Base-by-base conservation (phyloP, 2,329 filamentous ascomycete species). In the Magnaporthales sp. region DNA sequence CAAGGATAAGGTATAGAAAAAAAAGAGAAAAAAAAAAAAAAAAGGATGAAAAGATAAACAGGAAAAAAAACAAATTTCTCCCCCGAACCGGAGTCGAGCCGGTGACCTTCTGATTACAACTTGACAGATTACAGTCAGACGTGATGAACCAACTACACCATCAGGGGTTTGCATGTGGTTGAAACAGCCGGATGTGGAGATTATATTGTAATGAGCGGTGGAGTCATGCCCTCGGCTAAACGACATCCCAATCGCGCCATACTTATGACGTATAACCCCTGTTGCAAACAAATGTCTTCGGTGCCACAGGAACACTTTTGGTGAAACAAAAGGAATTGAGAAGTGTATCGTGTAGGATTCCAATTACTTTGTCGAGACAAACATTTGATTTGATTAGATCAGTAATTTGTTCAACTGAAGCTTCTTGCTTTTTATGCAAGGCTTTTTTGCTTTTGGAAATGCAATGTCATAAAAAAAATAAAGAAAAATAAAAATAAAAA, bases 121-220 rank as follows among this genome's bases (percentile, higher is more conserved):
- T 27, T 60, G 24, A 6, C 56, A 60, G 38, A 60, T 60, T 60
- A 60, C 56, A 60, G 56, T 60, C 56, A 60, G 56, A 60, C 56
- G 56, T 60, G 56, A 60, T 60, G 56, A 60, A 60, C 56, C 56
- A 60, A 60, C 56, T 60, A 60, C 56, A 60, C 56, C 56, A 60
- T 60, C 56, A 60, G 56, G 56, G 56, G 56, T 60, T 60, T 60
- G 11, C 15, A 26, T 24, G 38, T 51, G 38, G n/a, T 46, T 46
- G 38, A 46, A 7, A 19, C 4, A 1, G 38, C 1, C 15, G 2
- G 19, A n/a, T 46, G 38, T 46, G 15, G 38, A 46, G n/a, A n/a
- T 19, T n/a, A 46, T 46, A 19, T 46, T 6, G 4, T 19, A 13
- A 19, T 19, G 1, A n/a, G 7, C 5, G n/a, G 38, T 9, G 38